These are phyloP conservation scores for Fusarium torulosum DNA, from an alignment of 2,329 filamentous ascomycete species.

Conservation along the genomic window DNA sequence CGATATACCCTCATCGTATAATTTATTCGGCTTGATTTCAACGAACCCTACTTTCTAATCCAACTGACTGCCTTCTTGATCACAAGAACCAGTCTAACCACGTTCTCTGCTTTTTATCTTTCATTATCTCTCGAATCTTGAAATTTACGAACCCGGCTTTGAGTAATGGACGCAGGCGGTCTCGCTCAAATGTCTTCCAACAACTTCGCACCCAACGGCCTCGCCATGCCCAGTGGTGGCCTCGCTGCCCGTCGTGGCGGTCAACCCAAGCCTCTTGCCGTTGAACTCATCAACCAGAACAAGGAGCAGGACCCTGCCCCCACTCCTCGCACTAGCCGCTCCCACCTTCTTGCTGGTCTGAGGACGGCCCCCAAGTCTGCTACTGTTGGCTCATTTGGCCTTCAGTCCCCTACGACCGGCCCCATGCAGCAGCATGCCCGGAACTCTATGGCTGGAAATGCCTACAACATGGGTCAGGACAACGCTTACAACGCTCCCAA, in stretches of 20 bases:
- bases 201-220: conserved; percentile 77
- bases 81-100: conserved; percentile 34
- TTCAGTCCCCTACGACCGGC: conserved; percentile 67
- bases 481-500: conserved; percentile 65
- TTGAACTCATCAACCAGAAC: conserved; percentile 77
- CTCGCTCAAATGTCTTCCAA: conserved; percentile 99
- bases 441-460: conserved; percentile 59
- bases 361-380: conserved; percentile 92
- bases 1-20: conserved; percentile 46
- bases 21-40: conserved; percentile 41
- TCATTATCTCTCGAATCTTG: conserved; percentile 25
- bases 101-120: conserved; percentile 40
- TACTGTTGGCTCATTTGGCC: conserved; percentile 77
- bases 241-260: conserved; percentile 88
- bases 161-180: conserved; percentile 94
- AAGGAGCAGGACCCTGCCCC: conserved; percentile 75
- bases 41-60: conserved; percentile 43
- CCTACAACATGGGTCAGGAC: conserved; percentile 60
- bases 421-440: conserved; percentile 59
- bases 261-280: conserved; percentile 89
- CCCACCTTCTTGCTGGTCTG: conserved; percentile 91
- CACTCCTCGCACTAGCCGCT: conserved; percentile 93
- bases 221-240: conserved; percentile 82
- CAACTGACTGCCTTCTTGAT: conserved; percentile 31
- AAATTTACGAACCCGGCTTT: conserved; percentile 45